Base-by-base conservation (phyloP, 306 rosid genomes). In the Citrullus mucosospermus region DNA sequence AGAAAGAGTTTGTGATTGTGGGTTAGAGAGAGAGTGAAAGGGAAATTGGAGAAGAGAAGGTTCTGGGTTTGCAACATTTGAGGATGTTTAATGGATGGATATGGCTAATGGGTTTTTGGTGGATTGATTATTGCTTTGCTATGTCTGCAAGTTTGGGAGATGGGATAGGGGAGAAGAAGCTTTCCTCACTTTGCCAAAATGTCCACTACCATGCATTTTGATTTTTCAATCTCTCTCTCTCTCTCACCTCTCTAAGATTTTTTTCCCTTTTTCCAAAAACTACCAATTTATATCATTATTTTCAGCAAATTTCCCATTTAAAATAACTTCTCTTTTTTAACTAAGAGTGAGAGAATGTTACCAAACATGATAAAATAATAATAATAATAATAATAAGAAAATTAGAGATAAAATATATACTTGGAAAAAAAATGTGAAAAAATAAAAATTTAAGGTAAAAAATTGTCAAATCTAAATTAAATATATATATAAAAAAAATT, bases 51-150 rank as follows among this genome's bases (percentile, higher is more conserved):
- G 80, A 82, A 57, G 86, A 87, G 87, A 81, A 80, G 60, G 79
- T 82, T 83, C 41, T 79, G 83, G 72, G 88, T 77, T 34, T 85
- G 89, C 90, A 85, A 85, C 97, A 92, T 92, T 80, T 68, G 82
- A 76, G 68, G 38, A 10, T 9, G 62, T 56, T 76, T 53, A 8
- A 48, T 48, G 54, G 54, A 48, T 8, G 73, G 73, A 66, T 66
- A 66, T 66, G 74, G 73, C 5, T 6, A 3, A 17, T 38, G 73
- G 50, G 28, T 14, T 66, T 66, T 66, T 63, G 66, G 9, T 58
- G 32, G 63, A 22, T 58, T 20, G 32, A 53, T 53, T 25, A 22
- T 58, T 53, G 57, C 57, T 53, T 16, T 53, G 34, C 68, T 53
- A 30, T 3, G 43, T 2, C 43, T 66, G 73, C 73, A 38, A 9